Base-by-base conservation (phyloP, 768 basidiomycete genomes). In the Floccularia luteovirens region DNA sequence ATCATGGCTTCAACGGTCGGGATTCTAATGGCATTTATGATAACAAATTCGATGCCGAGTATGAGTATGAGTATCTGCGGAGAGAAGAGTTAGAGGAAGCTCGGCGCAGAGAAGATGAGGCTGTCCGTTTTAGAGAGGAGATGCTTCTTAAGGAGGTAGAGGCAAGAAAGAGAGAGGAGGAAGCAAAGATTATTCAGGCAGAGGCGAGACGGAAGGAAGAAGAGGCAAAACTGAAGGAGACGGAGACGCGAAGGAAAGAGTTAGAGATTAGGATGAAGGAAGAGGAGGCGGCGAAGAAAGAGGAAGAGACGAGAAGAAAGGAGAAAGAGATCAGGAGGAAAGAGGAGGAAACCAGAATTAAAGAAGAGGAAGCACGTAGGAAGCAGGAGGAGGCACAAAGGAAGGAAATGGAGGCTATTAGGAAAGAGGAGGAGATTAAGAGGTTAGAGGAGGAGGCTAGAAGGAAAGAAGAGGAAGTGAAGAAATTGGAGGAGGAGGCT, bases 401-500 rank as follows among this genome's bases (percentile, higher is more conserved):
- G 24, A 58, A 51, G 42, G 55, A 60, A 28, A 49, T 45, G 24
- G 60, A 64, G 23, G 39, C 48, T 14, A 42, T 32, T 44, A 38
- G 24, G 28, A 25, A 37, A 28, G 50, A 53, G 50, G 47, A 46
- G 31, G 39, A 40, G 33, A 39, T 48, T 5, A 33, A 38, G 21
- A 35, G 42, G 25, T 48, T 57, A 30, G 60, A 59, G 31, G 46
- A 51, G 33, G 47, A 49, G 12, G 45, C 32, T 5, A 23, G 30
- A 38, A 32, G 31, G 20, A 22, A 35, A 22, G 61, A 61, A 35
- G 51, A 50, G 25, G 56, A 58, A 24, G 41, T 45, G 23, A 48
- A 44, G 41, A 42, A 43, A 38, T 47, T 50, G 37, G 48, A 55
- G 43, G 49, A 56, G 40, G 59, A 59, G 14, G 56, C 57, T 4